These are phyloP conservation scores for Taphrina flavorubra DNA, from an alignment of 1,139 yeast species.

Conservation along the genomic window DNA sequence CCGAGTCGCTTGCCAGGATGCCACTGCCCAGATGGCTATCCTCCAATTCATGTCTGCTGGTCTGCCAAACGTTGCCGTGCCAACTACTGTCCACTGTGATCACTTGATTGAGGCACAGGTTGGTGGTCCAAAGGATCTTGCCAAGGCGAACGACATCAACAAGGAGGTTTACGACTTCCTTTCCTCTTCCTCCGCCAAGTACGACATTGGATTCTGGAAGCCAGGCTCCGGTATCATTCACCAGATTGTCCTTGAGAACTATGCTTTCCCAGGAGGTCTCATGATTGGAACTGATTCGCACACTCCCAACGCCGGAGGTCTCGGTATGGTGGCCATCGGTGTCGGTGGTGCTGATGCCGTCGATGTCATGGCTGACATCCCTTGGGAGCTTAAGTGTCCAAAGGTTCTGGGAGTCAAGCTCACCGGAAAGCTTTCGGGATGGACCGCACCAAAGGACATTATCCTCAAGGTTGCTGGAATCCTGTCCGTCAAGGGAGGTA, in stretches of 20 bases:
- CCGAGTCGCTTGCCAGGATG: slow-evolving; percentile 99
- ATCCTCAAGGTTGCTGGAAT: slow-evolving; percentile 95
- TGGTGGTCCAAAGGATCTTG: slow-evolving; percentile 91
- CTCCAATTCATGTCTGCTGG: slow-evolving; percentile 98
- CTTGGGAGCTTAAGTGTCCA: slow-evolving; percentile 99
- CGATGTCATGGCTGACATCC: slow-evolving; percentile 91
- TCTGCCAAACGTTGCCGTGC: slow-evolving; percentile 91
- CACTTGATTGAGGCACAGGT: slow-evolving; percentile 98
- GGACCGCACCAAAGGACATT: slow-evolving; percentile 99
- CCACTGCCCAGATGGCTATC: slow-evolving; percentile 99
- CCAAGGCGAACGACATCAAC: slow-evolving; percentile 89
- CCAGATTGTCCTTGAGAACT: slow-evolving; percentile 96
- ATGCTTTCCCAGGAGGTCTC: slow-evolving; percentile 97
- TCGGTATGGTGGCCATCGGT: slow-evolving; percentile 98
- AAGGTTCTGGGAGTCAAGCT: slow-evolving; percentile 95
- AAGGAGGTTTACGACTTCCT: slow-evolving; percentile 97
- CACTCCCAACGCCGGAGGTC: slow-evolving; percentile 99
- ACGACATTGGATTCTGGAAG: slow-evolving; percentile 99
- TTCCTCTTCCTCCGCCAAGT: slow-evolving; percentile 92
- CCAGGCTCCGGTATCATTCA: slow-evolving; percentile 99
- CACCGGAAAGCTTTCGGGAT: slow-evolving; percentile 92
- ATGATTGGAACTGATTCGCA: slow-evolving; percentile 98
- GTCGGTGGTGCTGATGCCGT: slow-evolving; percentile 99
- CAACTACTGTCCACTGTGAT: slow-evolving; percentile 98
- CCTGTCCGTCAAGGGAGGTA: slow-evolving; percentile 98